Percentiles rank a stretch among this genome's conserved stretches.
These are phyloP conservation scores for Phytophthora fragariaefolia DNA, from an alignment of 352 stramenopile species.

Conservation along the genomic window DNA sequence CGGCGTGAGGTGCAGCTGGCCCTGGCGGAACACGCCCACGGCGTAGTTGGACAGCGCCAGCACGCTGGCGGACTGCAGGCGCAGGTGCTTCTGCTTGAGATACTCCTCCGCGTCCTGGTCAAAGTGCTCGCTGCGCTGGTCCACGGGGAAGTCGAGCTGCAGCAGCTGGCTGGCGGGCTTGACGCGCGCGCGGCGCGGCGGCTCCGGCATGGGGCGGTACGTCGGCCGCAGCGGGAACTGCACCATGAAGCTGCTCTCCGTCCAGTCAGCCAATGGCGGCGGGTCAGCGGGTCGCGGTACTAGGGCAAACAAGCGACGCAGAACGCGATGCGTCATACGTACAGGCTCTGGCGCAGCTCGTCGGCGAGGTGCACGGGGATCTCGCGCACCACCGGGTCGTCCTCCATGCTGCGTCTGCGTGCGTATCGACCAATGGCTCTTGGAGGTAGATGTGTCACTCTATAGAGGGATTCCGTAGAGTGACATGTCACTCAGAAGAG, in stretches of 20 bases:
- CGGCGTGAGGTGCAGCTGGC: slow-evolving; percentile 82
- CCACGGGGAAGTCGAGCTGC: slow-evolving; percentile 79
- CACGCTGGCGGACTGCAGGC: slow-evolving; percentile 69
- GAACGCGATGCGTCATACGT: slow-evolving; percentile 23
- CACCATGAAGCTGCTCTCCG: slow-evolving; percentile 70
- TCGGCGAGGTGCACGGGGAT: slow-evolving; percentile 86
- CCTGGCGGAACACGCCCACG: slow-evolving; percentile 79
- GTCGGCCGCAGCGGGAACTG: slow-evolving; percentile 83
- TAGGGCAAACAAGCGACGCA: not conserved
- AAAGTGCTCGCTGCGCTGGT: slow-evolving; percentile 76
- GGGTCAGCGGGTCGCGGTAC: too few species aligned
- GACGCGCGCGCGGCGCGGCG: slow-evolving; percentile 62
- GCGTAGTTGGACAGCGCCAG: slow-evolving; percentile 80
- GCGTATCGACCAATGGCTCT: slow-evolving; percentile 37
- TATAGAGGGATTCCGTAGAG: not conserved
- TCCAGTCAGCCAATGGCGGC: too few species aligned
- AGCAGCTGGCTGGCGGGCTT: slow-evolving; percentile 82
- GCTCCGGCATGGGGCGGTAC: slow-evolving; percentile 76
- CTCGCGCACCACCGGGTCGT: slow-evolving; percentile 84
- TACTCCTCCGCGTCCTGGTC: slow-evolving; percentile 85
- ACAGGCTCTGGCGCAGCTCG: slow-evolving; percentile 72
- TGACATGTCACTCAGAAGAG: too few species aligned
- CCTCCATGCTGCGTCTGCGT: slow-evolving; percentile 41
- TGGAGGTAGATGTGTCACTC: slow-evolving; percentile 1
- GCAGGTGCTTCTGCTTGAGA: slow-evolving; percentile 74